Percentiles rank a stretch among this genome's conserved stretches.
These are phyloP conservation scores for Lablab purpureus DNA, from an alignment of 306 rosid genomes.

Conservation along the genomic window DNA sequence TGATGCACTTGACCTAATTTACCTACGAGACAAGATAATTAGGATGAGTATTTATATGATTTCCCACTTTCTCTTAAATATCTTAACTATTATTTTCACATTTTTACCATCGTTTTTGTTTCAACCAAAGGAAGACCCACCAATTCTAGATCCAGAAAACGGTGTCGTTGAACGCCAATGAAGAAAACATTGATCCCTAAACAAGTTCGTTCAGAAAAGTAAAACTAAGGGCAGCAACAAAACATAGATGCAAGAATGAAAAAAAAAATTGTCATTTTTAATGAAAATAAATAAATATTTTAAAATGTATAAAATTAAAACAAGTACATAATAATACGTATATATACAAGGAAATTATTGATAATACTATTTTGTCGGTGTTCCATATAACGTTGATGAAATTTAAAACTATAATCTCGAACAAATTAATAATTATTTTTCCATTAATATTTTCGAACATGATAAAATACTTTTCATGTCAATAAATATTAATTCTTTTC, in stretches of 20 bases:
- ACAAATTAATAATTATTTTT: neutral
- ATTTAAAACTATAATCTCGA: neutral
- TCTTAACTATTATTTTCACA: too few species aligned
- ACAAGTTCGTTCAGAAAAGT: neutral
- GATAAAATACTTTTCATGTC: too few species aligned
- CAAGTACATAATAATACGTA: neutral
- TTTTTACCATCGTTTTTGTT: too few species aligned
- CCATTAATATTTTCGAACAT: too few species aligned
- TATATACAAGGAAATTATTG: neutral
- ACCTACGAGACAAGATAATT: too few species aligned
- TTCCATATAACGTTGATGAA: neutral
- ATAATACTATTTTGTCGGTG: constrained; percentile 1
- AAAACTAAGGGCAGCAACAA: neutral
- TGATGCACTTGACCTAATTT: too few species aligned
- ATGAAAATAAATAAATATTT: neutral
- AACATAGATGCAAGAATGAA: neutral
- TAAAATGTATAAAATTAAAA: neutral
- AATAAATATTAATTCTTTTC: too few species aligned
- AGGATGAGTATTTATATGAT: too few species aligned
- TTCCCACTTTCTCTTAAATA: too few species aligned
- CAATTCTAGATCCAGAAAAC: neutral
- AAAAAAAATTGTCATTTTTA: neutral
- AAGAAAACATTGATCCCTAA: too few species aligned
- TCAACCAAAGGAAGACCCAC: neutral
- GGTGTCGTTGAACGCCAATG: neutral